Base-by-base conservation (phyloP, 805 yeast species). In the Kodamaea jinghongensis region DNA sequence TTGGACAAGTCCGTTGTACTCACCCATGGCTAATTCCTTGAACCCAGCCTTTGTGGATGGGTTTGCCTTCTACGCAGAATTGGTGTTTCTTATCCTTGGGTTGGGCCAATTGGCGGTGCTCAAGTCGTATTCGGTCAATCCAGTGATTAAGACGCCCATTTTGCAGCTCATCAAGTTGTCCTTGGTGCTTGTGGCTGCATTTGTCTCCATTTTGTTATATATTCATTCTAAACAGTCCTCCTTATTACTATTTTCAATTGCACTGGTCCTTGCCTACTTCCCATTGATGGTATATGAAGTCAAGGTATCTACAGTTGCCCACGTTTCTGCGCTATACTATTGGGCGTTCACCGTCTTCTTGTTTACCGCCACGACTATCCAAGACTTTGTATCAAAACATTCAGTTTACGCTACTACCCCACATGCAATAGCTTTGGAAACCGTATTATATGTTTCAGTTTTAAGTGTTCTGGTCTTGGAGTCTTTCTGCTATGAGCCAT, bases 231-330 rank as follows among this genome's bases (percentile, higher is more conserved):
- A 13, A 17, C 39, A 12, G 34, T 13, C 13, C 15, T 39, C 34
- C 3, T 29, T 34, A 6, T 34, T 34, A 17, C 16, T 22, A 4
- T 14, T 20, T 31, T 17, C 31, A 5, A 17, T 36, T 7, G 22
- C 14, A 8, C 20, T 23, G 3, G 27, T 50, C n/a, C 39, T 55
- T 11, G 36, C 55, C 4, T 14, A 29, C 15, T 29, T 36, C 16
- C 63, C 63, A 3, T 37, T 59, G 34, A 59, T 55, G 13, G 31
- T 41, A 5, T 28, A 47, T 10, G 63, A 59, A 27, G 49, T 54
- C 8, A 53, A 53, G 15, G 45, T 54, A n/a, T 46, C 60, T 1
- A 27, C 34, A 7, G 50, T 49, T 11, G 55, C 58, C 22, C 51
- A 46, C 14, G 58, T 53, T 8, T 50, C 62, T 1, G 46, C 49